Conservation (phyloP, 192 early-diverging fungal species). For the Coemansia reversa region DNA sequence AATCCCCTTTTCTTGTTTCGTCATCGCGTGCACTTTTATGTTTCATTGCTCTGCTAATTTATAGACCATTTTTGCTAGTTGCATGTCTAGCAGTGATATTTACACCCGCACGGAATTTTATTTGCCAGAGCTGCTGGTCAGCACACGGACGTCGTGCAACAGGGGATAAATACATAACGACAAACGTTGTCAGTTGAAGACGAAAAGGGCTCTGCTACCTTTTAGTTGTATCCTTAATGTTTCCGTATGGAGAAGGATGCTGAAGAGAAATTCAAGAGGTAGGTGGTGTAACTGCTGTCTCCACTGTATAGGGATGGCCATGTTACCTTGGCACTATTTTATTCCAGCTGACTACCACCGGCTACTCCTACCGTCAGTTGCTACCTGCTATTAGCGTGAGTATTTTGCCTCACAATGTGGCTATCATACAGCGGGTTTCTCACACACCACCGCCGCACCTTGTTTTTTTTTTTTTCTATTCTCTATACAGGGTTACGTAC, state of each 20-base stretch:
- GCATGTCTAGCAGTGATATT: neutral
- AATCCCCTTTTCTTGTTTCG: neutral
- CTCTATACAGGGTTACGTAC: neutral
- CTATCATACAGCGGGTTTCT: neutral
- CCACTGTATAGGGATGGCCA: neutral
- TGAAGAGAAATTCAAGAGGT: conserved; percentile 16
- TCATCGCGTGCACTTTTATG: neutral
- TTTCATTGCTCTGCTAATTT: neutral
- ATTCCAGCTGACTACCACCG: neutral
- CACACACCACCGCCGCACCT: neutral
- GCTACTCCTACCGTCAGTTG: neutral
- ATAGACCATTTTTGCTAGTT: neutral
- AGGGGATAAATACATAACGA: neutral
- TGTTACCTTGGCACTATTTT: neutral
- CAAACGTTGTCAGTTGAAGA: neutral
- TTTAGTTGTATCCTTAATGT: neutral
- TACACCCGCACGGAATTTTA: neutral
- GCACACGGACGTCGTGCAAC: neutral
- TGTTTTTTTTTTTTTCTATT: neutral
- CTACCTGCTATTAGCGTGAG: neutral
- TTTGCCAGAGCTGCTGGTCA: neutral
- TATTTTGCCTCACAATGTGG: neutral
- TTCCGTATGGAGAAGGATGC: conserved; percentile 9
- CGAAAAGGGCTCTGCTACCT: neutral
- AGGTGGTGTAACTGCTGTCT: neutral